These are phyloP conservation scores for Exophiala calicioides DNA, from an alignment of 2,329 filamentous ascomycete species.

Conservation along the genomic window DNA sequence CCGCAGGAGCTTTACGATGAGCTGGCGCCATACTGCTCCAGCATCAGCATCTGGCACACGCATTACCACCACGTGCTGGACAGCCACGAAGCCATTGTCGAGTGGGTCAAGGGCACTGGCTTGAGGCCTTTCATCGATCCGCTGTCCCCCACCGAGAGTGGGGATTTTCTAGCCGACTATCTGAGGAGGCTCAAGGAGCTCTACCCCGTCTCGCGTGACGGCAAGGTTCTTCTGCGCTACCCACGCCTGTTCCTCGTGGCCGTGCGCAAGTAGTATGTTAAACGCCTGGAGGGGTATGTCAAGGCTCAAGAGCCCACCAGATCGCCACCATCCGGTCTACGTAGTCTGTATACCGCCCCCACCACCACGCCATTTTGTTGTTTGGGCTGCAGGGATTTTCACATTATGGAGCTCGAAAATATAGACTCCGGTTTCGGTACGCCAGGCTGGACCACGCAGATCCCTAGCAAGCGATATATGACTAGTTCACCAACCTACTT, in stretches of 20 bases:
- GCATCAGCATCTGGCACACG: constrained; percentile 57
- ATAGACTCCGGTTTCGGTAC: too few species aligned
- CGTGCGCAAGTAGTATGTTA: too few species aligned
- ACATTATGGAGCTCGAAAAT: too few species aligned
- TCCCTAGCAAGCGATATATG: too few species aligned
- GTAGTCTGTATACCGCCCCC: too few species aligned
- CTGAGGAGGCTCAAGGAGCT: constrained; percentile 43
- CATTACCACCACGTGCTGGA: constrained; percentile 56
- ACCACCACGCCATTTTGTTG: too few species aligned
- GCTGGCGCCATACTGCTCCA: constrained; percentile 45
- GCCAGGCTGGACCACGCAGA: too few species aligned
- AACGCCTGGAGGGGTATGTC: too few species aligned
- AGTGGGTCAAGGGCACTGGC: constrained; percentile 62
- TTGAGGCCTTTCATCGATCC: constrained; percentile 57
- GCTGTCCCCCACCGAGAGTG: constrained; percentile 44
- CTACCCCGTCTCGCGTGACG: constrained; percentile 52
- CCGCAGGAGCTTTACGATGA: constrained; percentile 52
- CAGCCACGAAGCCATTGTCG: constrained; percentile 54
- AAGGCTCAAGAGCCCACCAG: too few species aligned
- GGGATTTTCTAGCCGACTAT: constrained; percentile 52
- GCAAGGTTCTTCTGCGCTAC: constrained; percentile 57
- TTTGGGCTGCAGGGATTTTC: too few species aligned
- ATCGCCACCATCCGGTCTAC: too few species aligned
- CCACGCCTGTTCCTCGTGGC: constrained; percentile 60
- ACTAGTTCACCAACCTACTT: too few species aligned